A percentile compares a stretch with the other conserved stretches of the same genome.
These are phyloP conservation scores for Suillus bovinus DNA, from an alignment of 768 basidiomycete species.

Conservation along the genomic window DNA sequence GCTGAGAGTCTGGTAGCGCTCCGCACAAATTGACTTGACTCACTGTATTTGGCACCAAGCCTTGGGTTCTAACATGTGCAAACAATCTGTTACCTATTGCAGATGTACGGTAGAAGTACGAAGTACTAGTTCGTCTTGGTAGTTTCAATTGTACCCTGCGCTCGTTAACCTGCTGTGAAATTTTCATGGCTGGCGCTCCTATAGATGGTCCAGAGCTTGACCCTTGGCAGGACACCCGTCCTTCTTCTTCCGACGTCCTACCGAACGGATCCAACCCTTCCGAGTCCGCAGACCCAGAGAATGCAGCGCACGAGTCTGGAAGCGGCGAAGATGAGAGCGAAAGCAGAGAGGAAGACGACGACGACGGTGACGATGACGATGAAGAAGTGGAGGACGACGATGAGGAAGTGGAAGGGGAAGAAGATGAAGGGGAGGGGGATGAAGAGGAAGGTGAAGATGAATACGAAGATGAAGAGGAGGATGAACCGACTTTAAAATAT, in stretches of 20 bases:
- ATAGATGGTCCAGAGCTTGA: background rate
- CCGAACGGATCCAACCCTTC: background rate
- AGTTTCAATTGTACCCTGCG: background rate
- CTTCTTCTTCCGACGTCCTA: background rate
- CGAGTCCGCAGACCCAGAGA: conserved; percentile 10
- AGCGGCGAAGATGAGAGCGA: conserved; percentile 1
- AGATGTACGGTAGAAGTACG: background rate
- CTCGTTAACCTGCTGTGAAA: background rate
- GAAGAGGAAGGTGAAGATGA: conserved; percentile 46
- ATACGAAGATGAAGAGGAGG: conserved; percentile 73
- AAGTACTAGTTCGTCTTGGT: background rate
- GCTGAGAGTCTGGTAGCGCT: too few relatives aligned
- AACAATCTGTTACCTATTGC: background rate
- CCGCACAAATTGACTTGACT: background rate
- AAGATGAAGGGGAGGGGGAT: conserved; percentile 22
- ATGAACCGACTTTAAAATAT: conserved; percentile 92
- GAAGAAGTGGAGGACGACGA: conserved; percentile 3
- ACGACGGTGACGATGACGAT: background rate
- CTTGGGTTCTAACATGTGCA: background rate
- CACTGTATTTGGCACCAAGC: background rate
- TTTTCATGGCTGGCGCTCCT: background rate
- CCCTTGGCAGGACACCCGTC: background rate
- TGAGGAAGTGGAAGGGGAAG: conserved; percentile 21
- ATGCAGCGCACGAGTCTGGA: conserved; percentile 4
- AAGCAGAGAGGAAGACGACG: conserved; percentile 5